Evolutionary conservation across 2,329 filamentous ascomycete genomes (phyloP).

Genomic region (Fusarium sp.): DNA sequence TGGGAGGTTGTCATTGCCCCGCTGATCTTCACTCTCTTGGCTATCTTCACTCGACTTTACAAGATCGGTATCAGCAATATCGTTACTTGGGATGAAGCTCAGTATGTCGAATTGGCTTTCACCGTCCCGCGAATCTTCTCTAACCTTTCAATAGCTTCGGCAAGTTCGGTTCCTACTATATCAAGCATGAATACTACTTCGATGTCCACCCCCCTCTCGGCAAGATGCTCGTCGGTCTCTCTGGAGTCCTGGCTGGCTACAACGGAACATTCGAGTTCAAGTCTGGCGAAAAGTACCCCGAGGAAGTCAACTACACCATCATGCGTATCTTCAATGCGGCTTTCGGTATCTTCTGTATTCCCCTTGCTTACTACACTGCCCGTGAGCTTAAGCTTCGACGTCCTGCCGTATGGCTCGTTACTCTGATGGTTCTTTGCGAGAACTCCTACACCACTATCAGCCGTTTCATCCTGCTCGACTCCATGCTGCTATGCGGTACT

Average conservation of each 20-base stretch:
- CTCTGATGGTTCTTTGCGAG: conserved; percentile 96
- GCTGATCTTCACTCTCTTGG: conserved; percentile 67
- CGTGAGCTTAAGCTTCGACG: conserved; percentile 87
- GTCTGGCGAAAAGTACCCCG: conserved; percentile 93
- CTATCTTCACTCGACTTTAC: conserved; percentile 73
- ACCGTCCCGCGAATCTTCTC: neutral
- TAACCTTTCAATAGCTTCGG: conserved; percentile 70
- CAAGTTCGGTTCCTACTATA: conserved; percentile 98
- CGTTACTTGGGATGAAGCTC: conserved; percentile 74
- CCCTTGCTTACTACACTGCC: conserved; percentile 94
- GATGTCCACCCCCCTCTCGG: conserved; percentile 89
- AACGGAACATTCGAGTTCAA: conserved; percentile 99
- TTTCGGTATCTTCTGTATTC: conserved; percentile 92
- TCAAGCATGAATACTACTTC: conserved; percentile 99
- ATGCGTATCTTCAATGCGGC: conserved; percentile 98
- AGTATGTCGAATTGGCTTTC: conserved; percentile 55
- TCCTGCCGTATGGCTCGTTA: conserved; percentile 92
- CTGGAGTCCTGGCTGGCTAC: conserved; percentile 95
- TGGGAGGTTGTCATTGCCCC: conserved; percentile 71
- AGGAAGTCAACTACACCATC: conserved; percentile 94
- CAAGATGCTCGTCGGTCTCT: conserved; percentile 98
- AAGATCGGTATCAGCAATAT: conserved; percentile 75
- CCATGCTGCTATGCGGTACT: conserved; percentile 99
- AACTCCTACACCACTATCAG: conserved; percentile 99
- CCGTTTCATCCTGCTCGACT: conserved; percentile 96